These are phyloP conservation scores for Zopfia rhizophila DNA, from an alignment of 2,329 filamentous ascomycete species.

Conservation along the genomic window DNA sequence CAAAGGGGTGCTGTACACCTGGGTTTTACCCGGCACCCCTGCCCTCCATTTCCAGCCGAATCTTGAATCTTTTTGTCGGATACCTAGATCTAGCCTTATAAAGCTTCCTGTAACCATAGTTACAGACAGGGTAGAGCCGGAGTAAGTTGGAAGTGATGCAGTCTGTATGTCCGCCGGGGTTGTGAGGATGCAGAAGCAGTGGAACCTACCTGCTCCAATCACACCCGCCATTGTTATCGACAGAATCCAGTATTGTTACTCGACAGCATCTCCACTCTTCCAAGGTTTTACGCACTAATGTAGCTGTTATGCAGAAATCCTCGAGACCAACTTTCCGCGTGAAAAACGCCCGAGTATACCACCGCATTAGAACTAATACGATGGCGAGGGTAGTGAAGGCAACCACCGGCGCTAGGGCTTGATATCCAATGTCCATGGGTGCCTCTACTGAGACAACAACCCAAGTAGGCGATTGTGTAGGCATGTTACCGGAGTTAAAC, in stretches of 20 bases:
- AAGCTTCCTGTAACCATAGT: too few relatives aligned
- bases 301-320: constrained; percentile 39
- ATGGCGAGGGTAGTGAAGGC: constrained; percentile 37
- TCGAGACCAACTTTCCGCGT: constrained; percentile 29
- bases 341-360: constrained; percentile 37
- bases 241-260: constrained; percentile 27
- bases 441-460: constrained; percentile 32
- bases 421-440: constrained; percentile 32
- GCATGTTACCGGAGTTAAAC: too few relatives aligned
- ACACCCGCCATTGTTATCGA: constrained; percentile 40
- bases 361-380: constrained; percentile 34
- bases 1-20: too few relatives aligned
- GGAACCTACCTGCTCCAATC: constrained; percentile 32
- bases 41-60: too few relatives aligned
- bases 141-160: too few relatives aligned
- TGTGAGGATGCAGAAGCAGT: background rate
- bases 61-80: too few relatives aligned
- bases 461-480: constrained; percentile 34
- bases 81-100: too few relatives aligned
- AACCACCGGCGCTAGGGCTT: constrained; percentile 37
- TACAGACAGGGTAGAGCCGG: too few relatives aligned
- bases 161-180: too few relatives aligned
- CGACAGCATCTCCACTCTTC: background rate
- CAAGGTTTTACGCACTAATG: constrained; percentile 32
- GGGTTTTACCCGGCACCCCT: too few relatives aligned